Percentiles rank a stretch among this genome's conserved stretches.
phyloP scores from a whole-genome alignment of 148 eudicot genomes.

The Rhododendron molle region DNA sequence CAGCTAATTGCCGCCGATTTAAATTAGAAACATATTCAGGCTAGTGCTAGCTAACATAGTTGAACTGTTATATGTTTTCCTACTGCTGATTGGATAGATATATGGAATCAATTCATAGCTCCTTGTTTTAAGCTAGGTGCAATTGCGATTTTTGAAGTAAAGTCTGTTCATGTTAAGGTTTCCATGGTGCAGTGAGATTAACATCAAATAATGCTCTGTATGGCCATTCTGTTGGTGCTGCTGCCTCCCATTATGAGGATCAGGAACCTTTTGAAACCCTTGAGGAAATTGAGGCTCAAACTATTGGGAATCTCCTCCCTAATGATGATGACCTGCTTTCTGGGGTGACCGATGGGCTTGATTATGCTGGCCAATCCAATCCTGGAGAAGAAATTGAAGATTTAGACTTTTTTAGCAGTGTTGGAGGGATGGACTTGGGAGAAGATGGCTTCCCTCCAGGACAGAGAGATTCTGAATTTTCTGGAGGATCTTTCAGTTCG shows the following conservation, averaged over 20 bases:
- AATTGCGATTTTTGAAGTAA: not conserved
- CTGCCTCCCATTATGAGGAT: constrained; percentile 51
- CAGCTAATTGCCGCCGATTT: not conserved
- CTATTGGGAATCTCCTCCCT: constrained; percentile 91
- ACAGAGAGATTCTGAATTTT: constrained; percentile 28
- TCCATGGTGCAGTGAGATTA: constrained; percentile 46
- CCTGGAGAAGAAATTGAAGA: constrained; percentile 60
- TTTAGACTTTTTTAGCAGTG: constrained; percentile 65
- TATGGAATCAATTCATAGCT: not conserved
- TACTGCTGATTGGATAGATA: not conserved
- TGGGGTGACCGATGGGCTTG: constrained; percentile 65
- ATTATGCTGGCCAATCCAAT: constrained; percentile 29
- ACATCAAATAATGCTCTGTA: constrained; percentile 33
- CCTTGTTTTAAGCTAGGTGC: not conserved
- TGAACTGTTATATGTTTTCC: not conserved
- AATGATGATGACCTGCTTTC: constrained; percentile 79
- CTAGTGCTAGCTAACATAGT: constrained; percentile 5
- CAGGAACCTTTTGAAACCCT: constrained; percentile 71
- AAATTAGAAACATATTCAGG: not conserved
- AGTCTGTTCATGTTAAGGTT: not conserved
- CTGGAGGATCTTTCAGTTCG: constrained; percentile 28
- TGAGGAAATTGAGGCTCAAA: constrained; percentile 86
- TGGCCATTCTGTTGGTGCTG: constrained; percentile 58
- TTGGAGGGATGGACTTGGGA: constrained; percentile 88
- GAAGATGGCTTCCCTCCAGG: constrained; percentile 48